A percentile compares a stretch with the other conserved stretches of the same genome.
Conservation (phyloP, 108 stramenopile genomes). For the Cylindrotheca fusiformis region DNA sequence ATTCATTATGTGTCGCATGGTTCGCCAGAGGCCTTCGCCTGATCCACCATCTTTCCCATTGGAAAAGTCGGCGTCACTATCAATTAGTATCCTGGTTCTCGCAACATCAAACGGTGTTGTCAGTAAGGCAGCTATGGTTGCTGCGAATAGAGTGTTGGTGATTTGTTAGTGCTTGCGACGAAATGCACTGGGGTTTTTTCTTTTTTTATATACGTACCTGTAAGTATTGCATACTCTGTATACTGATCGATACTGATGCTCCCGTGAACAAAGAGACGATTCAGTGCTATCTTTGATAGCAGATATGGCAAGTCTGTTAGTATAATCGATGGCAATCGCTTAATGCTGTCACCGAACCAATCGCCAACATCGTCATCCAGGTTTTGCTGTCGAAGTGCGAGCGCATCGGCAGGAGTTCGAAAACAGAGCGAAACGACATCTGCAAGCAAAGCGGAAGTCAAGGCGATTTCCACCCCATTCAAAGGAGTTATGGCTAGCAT, state of each 20-base stretch:
- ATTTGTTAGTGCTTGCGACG: too few species aligned
- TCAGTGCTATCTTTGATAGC: constrained; percentile 60
- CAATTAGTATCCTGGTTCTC: constrained; percentile 70
- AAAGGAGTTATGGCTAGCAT: constrained; percentile 31
- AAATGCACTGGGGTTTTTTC: too few species aligned
- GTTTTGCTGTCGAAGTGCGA: constrained; percentile 66
- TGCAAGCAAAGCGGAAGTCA: constrained; percentile 52
- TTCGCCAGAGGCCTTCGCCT: constrained; percentile 38
- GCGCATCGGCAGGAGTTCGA: constrained; percentile 73
- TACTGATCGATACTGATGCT: constrained; percentile 63
- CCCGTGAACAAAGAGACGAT: constrained; percentile 56
- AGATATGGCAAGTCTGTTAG: constrained; percentile 69
- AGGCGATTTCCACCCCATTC: constrained; percentile 38
- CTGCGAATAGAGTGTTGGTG: too few species aligned
- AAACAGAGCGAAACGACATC: constrained; percentile 67
- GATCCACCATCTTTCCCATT: constrained; percentile 24
- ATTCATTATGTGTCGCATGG: constrained; percentile 49
- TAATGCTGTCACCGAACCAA: constrained; percentile 65
- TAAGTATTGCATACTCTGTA: constrained; percentile 51
- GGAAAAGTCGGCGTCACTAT: constrained; percentile 17
- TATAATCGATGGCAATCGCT: constrained; percentile 56
- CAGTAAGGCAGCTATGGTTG: constrained; percentile 63
- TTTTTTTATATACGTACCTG: not conserved
- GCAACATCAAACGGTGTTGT: constrained; percentile 90
- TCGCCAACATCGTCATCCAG: constrained; percentile 41